phyloP scores from a whole-genome alignment of 2,329 filamentous ascomycete genomes.

The Dactylonectria macrodidyma region DNA sequence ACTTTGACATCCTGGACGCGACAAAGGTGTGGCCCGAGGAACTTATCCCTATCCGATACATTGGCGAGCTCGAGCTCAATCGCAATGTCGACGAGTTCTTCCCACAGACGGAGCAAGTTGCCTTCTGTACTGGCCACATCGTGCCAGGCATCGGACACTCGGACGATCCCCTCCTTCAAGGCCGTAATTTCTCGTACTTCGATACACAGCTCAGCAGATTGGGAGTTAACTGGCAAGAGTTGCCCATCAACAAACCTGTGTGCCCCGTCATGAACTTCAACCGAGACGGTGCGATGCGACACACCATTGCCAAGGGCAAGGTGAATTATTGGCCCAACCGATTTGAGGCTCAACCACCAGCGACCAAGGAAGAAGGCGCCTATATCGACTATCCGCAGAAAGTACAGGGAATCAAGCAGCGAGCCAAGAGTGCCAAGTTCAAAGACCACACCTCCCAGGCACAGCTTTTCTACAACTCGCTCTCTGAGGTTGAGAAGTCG shows the following conservation, averaged over 20 bases:
- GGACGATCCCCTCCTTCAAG: constrained; percentile 81
- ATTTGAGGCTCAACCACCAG: constrained; percentile 76
- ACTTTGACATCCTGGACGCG: constrained; percentile 88
- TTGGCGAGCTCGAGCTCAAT: constrained; percentile 86
- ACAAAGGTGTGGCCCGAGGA: constrained; percentile 92
- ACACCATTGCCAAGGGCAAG: constrained; percentile 78
- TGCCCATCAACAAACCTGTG: constrained; percentile 83
- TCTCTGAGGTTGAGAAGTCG: constrained; percentile 78
- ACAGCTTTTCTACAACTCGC: constrained; percentile 86
- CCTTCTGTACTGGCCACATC: constrained; percentile 86
- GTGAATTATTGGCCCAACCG: constrained; percentile 78
- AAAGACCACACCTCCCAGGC: constrained; percentile 84
- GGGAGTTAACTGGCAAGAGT: constrained; percentile 82
- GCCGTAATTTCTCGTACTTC: constrained; percentile 77
- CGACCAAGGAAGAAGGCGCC: constrained; percentile 72
- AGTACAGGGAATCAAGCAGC: constrained; percentile 78
- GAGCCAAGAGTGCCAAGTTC: constrained; percentile 81
- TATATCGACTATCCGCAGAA: constrained; percentile 78
- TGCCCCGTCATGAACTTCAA: constrained; percentile 84
- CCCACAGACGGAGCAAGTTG: constrained; percentile 85
- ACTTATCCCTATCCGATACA: constrained; percentile 80
- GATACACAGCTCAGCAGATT: constrained; percentile 24
- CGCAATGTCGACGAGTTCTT: constrained; percentile 87
- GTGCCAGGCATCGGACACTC: constrained; percentile 85
- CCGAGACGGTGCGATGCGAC: constrained; percentile 80